Evolutionary conservation across 2,329 filamentous ascomycete genomes (phyloP).

Genomic region (Stagonosporopsis chrysanthemi): DNA sequence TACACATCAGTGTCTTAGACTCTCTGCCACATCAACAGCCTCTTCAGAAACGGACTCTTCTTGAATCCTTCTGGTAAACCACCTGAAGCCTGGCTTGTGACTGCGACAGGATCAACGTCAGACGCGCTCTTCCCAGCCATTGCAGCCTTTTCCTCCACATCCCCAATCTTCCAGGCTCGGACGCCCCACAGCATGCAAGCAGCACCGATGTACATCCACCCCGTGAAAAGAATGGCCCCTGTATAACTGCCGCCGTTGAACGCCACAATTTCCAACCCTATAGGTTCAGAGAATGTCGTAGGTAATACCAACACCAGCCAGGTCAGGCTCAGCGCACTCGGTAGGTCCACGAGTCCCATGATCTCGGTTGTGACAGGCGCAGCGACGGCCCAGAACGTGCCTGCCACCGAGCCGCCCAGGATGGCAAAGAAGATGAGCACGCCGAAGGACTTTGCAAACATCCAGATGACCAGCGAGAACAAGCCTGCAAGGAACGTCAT

Average conservation of each 20-base stretch:
- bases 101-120: constrained; percentile 32
- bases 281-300: constrained; percentile 68
- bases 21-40: constrained; percentile 41
- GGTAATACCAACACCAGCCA: constrained; percentile 77
- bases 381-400: constrained; percentile 71
- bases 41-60: constrained; percentile 38
- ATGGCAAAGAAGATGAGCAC: constrained; percentile 76
- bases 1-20: constrained; percentile 24
- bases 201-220: constrained; percentile 68
- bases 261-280: constrained; percentile 62
- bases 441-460: constrained; percentile 70
- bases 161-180: constrained; percentile 67
- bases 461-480: constrained; percentile 75
- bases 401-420: constrained; percentile 70
- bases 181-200: constrained; percentile 62
- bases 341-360: constrained; percentile 72
- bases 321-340: constrained; percentile 72
- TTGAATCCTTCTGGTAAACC: constrained; percentile 17
- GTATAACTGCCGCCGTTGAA: constrained; percentile 61
- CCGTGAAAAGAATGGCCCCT: constrained; percentile 66
- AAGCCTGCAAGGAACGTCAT: constrained; percentile 71
- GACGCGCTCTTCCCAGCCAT: constrained; percentile 36
- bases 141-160: constrained; percentile 55
- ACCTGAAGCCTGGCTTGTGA: constrained; percentile 1
- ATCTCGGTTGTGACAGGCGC: constrained; percentile 77